phyloP scores from a whole-genome alignment of 2,329 filamentous ascomycete genomes.

The Elsinoe ampelina region DNA sequence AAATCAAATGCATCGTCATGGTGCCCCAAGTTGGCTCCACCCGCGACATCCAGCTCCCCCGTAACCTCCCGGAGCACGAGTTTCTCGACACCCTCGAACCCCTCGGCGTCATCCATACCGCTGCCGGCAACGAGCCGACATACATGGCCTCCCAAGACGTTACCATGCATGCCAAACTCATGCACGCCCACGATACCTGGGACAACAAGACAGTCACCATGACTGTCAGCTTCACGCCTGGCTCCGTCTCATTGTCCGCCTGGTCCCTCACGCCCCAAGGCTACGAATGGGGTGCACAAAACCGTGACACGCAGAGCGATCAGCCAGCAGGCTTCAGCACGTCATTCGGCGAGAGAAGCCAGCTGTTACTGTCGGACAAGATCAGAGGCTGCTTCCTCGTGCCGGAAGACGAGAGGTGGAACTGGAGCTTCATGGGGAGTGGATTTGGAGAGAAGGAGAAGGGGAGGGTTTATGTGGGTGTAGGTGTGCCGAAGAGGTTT shows the following conservation, averaged over 20 bases:
- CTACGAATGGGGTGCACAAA: conserved; percentile 95
- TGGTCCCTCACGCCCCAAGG: conserved; percentile 88
- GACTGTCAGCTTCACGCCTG: conserved; percentile 91
- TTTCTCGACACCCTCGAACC: conserved; percentile 80
- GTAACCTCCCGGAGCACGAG: conserved; percentile 84
- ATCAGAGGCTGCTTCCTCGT: conserved; percentile 95
- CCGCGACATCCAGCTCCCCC: conserved; percentile 81
- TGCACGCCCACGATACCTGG: conserved; percentile 72
- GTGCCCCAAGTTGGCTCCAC: conserved; percentile 92
- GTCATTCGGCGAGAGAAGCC: conserved; percentile 84
- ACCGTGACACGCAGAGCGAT: conserved; percentile 85
- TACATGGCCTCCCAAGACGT: conserved; percentile 97
- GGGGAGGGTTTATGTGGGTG: conserved; percentile 71
- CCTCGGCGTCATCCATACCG: conserved; percentile 88
- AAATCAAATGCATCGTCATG: conserved; percentile 94
- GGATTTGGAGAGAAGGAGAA: conserved; percentile 83
- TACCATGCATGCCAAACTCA: conserved; percentile 83
- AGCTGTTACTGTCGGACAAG: conserved; percentile 83
- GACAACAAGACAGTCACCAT: conserved; percentile 90
- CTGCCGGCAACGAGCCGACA: conserved; percentile 85
- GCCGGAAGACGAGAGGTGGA: conserved; percentile 84
- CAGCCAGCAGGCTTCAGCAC: conserved; percentile 82
- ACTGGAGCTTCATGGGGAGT: conserved; percentile 96
- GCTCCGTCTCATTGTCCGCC: conserved; percentile 86
- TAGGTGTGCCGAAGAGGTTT: conserved; percentile 80